A percentile compares a stretch with the other conserved stretches of the same genome.
These are phyloP conservation scores for Fragaria nilgerrensis DNA, from an alignment of 306 rosid species.

Conservation along the genomic window DNA sequence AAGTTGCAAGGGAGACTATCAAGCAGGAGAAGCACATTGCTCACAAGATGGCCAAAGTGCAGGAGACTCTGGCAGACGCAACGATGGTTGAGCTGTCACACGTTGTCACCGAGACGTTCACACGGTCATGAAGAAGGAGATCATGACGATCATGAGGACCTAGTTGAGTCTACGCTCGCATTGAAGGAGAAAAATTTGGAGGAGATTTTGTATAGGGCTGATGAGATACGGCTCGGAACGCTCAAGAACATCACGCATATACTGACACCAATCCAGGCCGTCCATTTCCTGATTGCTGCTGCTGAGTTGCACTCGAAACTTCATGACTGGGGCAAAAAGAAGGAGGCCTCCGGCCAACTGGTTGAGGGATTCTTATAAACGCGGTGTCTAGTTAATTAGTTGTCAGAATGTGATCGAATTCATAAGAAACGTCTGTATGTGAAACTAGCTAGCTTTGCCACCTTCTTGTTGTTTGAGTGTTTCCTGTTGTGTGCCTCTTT, in stretches of 20 bases:
- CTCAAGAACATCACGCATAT: slow-evolving; percentile 24
- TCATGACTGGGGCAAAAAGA: slow-evolving; percentile 62
- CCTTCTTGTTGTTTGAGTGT: too few relatives aligned
- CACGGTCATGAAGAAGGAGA: neutral
- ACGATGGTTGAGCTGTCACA: slow-evolving; percentile 50
- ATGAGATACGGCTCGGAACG: slow-evolving; percentile 42
- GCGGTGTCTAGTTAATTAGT: too few relatives aligned
- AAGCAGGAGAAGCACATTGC: slow-evolving; percentile 43
- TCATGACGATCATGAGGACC: neutral
- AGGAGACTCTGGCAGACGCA: slow-evolving; percentile 46
- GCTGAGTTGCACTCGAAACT: slow-evolving; percentile 55
- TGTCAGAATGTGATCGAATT: too few relatives aligned
- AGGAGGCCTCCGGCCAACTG: slow-evolving; percentile 24
- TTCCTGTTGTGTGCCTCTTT: too few relatives aligned
- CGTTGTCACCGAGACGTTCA: slow-evolving; percentile 28
- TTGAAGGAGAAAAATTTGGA: slow-evolving; percentile 36
- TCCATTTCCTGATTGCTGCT: slow-evolving; percentile 59
- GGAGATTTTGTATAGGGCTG: slow-evolving; percentile 45
- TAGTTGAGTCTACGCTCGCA: slow-evolving; percentile 30
- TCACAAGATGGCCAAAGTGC: slow-evolving; percentile 51
- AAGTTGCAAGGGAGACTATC: too few relatives aligned
- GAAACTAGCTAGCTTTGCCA: too few relatives aligned
- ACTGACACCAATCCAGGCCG: slow-evolving; percentile 39
- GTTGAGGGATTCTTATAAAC: too few relatives aligned
- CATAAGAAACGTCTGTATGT: too few relatives aligned